Evolutionary conservation across 2,329 filamentous ascomycete species (phyloP), one percentile per base, ranked within the genome.

Genomic region (Exophiala mesophila): DNA sequence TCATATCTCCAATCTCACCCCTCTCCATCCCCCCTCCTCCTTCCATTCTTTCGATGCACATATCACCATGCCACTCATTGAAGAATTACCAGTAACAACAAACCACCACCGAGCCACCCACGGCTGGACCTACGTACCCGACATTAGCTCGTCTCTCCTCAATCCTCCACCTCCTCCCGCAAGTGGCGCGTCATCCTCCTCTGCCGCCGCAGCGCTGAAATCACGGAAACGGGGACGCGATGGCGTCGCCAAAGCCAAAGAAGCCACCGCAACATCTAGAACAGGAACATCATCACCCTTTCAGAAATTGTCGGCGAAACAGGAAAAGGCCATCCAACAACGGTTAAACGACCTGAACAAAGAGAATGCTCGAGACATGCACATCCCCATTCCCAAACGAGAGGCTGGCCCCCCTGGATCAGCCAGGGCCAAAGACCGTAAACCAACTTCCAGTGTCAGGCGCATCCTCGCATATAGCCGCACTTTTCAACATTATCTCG

Each of bases 111-210:
- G 48, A 4, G 31, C 48, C 31, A 85, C 87, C 1, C 88, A 90
- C 1, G 90, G 90, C 58, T 97, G 88, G 84, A 88, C 88, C 9
- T 95, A 95, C 62, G 86, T 96, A 1, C 82, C 88, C 20, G 87
- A 95, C 59, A 81, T 77, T 12, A 60, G 75, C 63, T 73, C 76
- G 42, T 73, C 78, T 41, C 73, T 76, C 9, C 72, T 78, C 7
- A 73, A 75, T 53, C 62, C 69, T 37, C 23, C 23, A 26, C 12
- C 12, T 6, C 23, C 23, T 7, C 12, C 23, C 6, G 7, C 6
- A 26, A 12, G 23, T 7, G 23, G 12, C 12, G 7, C 23, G 7
- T 7, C 23, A 7, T 26, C 23, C 23, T 7, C 12, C 6, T 7
- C 23, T 7, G 12, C 23, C 23, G 61, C 71, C 39, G 72, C 72